Percentiles rank a stretch among this genome's conserved stretches.
These are phyloP conservation scores for Calonectria honghensis DNA, from an alignment of 2,329 filamentous ascomycete species.

Conservation along the genomic window DNA sequence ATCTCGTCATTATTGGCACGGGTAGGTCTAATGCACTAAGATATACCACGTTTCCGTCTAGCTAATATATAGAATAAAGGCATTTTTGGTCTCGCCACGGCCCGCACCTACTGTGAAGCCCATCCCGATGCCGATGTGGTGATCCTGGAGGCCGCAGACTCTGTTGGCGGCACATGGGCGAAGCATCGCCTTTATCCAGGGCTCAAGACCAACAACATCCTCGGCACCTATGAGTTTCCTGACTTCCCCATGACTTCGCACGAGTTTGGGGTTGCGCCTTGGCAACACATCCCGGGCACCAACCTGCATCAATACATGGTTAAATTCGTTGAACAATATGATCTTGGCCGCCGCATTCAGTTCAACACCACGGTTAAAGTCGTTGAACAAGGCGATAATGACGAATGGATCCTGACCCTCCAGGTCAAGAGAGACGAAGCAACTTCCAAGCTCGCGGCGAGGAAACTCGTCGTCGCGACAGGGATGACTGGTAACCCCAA, in stretches of 20 bases:
- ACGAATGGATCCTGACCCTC: conserved; percentile 1
- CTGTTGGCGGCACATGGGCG: conserved; percentile 8
- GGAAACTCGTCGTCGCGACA: background rate
- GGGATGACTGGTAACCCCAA: conserved; percentile 10
- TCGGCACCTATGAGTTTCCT: conserved; percentile 3
- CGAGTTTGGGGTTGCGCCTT: conserved; percentile 4
- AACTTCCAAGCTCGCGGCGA: background rate
- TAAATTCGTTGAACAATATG: conserved; percentile 2
- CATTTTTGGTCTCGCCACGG: conserved; percentile 4
- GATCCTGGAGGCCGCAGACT: conserved; percentile 8
- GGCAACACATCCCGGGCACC: background rate
- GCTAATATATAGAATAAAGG: background rate
- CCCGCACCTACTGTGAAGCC: background rate
- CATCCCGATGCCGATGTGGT: conserved; percentile 8
- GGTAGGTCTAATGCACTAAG: no score
- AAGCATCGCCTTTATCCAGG: conserved; percentile 5
- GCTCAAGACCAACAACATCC: conserved; percentile 4
- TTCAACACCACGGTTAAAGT: background rate
- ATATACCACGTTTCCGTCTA: no score
- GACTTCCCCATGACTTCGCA: conserved; percentile 10
- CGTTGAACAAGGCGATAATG: conserved; percentile 2
- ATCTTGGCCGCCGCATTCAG: background rate
- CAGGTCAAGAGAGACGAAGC: background rate
- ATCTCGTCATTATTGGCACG: no score
- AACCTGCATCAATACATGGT: background rate